Percentiles rank a stretch among this genome's conserved stretches.
phyloP scores from a whole-genome alignment of 306 rosid species.

The Senna siamea region DNA sequence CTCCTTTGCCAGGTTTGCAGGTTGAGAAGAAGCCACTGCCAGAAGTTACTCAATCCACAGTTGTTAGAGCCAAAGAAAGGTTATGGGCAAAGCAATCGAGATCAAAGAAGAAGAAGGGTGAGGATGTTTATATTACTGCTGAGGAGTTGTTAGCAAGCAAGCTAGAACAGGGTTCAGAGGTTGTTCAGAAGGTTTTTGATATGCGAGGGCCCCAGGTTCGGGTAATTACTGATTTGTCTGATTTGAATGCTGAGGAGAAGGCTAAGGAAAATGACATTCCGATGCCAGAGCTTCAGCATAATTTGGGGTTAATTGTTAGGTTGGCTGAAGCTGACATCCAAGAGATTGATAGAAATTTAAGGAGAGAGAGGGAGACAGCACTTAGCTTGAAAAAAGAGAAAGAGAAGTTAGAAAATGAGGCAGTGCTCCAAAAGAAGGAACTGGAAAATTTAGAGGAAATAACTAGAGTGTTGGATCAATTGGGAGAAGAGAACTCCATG shows the following conservation, averaged over 20 bases:
- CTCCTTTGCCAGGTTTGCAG: conserved; percentile 45
- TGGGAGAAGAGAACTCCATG: conserved; percentile 59
- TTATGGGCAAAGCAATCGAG: conserved; percentile 61
- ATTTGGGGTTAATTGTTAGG: conserved; percentile 44
- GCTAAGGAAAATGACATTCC: conserved; percentile 59
- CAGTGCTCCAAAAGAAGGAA: conserved; percentile 67
- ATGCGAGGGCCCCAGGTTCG: conserved; percentile 62
- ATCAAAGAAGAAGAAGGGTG: conserved; percentile 52
- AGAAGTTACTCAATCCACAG: conserved; percentile 38
- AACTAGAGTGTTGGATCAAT: conserved; percentile 52
- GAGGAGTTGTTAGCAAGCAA: conserved; percentile 76
- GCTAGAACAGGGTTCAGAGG: conserved; percentile 69
- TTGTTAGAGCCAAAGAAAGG: conserved; percentile 56
- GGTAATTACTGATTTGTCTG: conserved; percentile 53
- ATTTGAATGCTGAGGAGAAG: conserved; percentile 64
- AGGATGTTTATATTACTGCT: conserved; percentile 65
- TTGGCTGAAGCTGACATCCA: conserved; percentile 59
- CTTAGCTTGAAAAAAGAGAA: conserved; percentile 76
- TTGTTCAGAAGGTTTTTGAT: conserved; percentile 71
- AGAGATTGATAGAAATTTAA: conserved; percentile 56
- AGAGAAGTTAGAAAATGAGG: conserved; percentile 66
- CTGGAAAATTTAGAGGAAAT: conserved; percentile 66
- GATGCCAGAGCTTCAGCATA: conserved; percentile 67
- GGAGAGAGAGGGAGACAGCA: conserved; percentile 77
- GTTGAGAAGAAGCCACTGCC: conserved; percentile 49